Conservation (phyloP, 108 stramenopile genomes). For the Mediolabrus comicus region DNA sequence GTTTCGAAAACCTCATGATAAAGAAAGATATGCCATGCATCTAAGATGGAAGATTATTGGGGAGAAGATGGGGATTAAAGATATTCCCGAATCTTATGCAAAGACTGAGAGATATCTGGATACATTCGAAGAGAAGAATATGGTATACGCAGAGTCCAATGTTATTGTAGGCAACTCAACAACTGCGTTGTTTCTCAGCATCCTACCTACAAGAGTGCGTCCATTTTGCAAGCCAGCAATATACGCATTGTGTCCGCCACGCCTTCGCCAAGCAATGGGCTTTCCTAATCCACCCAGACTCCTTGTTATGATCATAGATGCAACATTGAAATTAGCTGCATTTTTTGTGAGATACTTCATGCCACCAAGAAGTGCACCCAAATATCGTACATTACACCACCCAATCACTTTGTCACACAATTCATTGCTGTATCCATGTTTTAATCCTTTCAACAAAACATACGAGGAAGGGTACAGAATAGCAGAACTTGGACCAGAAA, state of each 20-base stretch:
- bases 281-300: constrained; percentile 13
- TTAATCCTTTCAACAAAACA: constrained; percentile 6
- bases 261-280: constrained; percentile 13
- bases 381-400: background rate
- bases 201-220: constrained; percentile 5
- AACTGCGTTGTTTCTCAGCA: constrained; percentile 7
- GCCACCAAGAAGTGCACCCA: background rate
- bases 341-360: background rate
- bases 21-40: constrained; percentile 16
- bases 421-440: background rate
- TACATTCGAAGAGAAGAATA: constrained; percentile 18
- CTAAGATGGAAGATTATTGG: constrained; percentile 22
- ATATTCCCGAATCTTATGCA: constrained; percentile 13
- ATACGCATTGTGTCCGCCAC: constrained; percentile 19
- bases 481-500: constrained; percentile 6
- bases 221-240: constrained; percentile 7
- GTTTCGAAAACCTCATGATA: constrained; percentile 16
- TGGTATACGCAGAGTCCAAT: constrained; percentile 13
- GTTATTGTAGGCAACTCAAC: constrained; percentile 14
- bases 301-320: background rate
- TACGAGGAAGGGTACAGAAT: background rate
- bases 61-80: constrained; percentile 13
- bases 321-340: background rate
- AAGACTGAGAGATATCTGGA: constrained; percentile 14
- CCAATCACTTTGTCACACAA: background rate